Percentiles rank a stretch among this genome's conserved stretches.
These are phyloP conservation scores for Bromus sterilis DNA, from an alignment of 176 grass and related monocot species.

Conservation along the genomic window DNA sequence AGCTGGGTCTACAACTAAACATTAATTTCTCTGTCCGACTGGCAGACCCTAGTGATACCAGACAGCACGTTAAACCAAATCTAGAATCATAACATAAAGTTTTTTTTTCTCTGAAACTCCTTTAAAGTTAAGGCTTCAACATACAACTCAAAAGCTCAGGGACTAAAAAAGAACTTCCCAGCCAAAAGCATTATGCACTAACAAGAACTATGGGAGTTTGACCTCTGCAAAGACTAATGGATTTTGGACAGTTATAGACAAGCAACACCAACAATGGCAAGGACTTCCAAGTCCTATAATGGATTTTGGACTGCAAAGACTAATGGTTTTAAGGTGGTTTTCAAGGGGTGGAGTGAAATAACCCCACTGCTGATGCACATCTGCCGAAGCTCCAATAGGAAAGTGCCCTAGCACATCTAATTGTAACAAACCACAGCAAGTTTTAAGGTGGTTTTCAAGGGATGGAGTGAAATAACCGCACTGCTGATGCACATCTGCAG, in stretches of 20 bases:
- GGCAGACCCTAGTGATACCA: neutral
- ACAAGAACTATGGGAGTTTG: neutral
- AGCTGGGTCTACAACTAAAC: too few relatives aligned
- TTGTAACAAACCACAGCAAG: neutral
- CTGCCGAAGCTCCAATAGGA: neutral
- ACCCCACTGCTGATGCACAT: neutral
- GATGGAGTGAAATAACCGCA: neutral
- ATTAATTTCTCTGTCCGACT: neutral
- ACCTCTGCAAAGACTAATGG: neutral
- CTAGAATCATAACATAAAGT: neutral
- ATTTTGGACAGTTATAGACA: neutral
- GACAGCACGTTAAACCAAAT: neutral
- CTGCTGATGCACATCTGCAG: neutral
- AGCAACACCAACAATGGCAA: neutral
- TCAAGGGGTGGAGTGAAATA: neutral
- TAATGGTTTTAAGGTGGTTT: neutral
- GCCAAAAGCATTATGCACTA: neutral
- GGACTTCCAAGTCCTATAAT: neutral
- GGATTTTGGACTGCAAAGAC: too few relatives aligned
- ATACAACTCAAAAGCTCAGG: neutral
- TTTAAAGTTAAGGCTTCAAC: neutral
- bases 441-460: neutral
- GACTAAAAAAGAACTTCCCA: neutral
- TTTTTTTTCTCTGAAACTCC: neutral
- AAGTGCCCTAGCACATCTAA: neutral